Evolutionary conservation across 192 early-diverging fungal genomes (phyloP), one percentile per base, ranked within the genome.

Genomic region (Coemansia sp.): DNA sequence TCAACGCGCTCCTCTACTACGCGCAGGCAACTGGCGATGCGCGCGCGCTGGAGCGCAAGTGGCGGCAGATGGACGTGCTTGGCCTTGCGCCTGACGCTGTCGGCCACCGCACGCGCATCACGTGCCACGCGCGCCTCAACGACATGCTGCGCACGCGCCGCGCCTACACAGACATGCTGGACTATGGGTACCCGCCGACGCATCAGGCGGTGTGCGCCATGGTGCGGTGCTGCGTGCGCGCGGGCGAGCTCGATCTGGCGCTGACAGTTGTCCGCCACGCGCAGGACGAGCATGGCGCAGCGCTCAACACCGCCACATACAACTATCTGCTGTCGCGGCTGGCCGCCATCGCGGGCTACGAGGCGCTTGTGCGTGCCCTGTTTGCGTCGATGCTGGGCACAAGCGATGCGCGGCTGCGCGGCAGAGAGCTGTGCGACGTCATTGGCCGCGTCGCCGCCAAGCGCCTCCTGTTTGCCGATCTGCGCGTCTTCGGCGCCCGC

Each of bases 81-180:
- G 76, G 76, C 1, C 35, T 78, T 8, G 34, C 57, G 35, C 67
- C 76, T 9, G 63, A 73, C 33, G 63, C 60, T 14, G 23, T 21
- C 10, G 49, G 63, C 55, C 76, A 78, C 46, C 23, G 41, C 49
- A 53, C 59, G 21, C 76, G 76, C 20, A 64, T 78, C 1, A 23
- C 34, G 14, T 72, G 70, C 45, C 60, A 69, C 20, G 60, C 76
- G 41, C 43, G 26, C 52, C 9, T 11, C 7, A 67, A 72, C 38
- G 59, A 73, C 12, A 43, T 69, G 46, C 64, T 78, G 65, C 44
- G 62, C 57, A 78, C 76, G 38, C 70, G 76, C 14, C 62, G 76
- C 1, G 76, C 76, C 20, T 78, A 73, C 58, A 45, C 71, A 5
- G 76, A 78, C 38, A 72, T 78, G 76, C 60, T 78, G 24, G 71